Base-by-base conservation (phyloP, 176 grass and related monocot genomes). In the Cymbopogon citratus region DNA sequence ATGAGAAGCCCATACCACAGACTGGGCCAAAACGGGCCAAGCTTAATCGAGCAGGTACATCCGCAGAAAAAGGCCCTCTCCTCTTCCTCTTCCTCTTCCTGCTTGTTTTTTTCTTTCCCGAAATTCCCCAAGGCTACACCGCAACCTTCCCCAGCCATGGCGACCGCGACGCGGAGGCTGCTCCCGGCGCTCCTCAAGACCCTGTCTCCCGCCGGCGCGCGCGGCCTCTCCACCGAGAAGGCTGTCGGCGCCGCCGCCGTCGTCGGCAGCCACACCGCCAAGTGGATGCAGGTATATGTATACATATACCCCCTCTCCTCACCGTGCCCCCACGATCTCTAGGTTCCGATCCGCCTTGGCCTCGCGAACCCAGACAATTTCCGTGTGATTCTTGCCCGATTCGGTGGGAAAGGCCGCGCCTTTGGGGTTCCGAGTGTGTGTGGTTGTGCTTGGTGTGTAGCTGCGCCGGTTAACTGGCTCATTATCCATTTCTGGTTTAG, bases 231-330 rank as follows among this genome's bases (percentile, higher is more conserved):
- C 39, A 91, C 86, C 0, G 82, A 89, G 82, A 95, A 86, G 80
- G 79, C 88, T 15, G 79, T 94, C 12, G 45, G 77, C 15, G 69
- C 88, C 73, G 73, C 74, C 56, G 78, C 90, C 12, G 78, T 93
- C 43, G 71, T 99, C 51, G 72, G 91, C 69, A 82, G 85, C 24
- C 96, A 99, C 85, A 99, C 92, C 43, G 89, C 92, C 74, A 99
- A 95, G 80, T 99, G 96, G 96, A 95, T 95, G 96, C 96, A 95
- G 96, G 96, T 95, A 76, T 73, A 16, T 7, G 25, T 34, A 45
- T 12, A 23, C 10, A 26, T 5, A 2, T 10, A 25, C 0, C 43
- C 9, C 46, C 24, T 12, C 31, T 75, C 19, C 45, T 81, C 35
- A 29, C 62, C 11, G 51, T 21, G 38, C 39, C 62, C 76, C 57